phyloP scores from a whole-genome alignment of 2,329 filamentous ascomycete species.

The Colletotrichum eleusines region DNA sequence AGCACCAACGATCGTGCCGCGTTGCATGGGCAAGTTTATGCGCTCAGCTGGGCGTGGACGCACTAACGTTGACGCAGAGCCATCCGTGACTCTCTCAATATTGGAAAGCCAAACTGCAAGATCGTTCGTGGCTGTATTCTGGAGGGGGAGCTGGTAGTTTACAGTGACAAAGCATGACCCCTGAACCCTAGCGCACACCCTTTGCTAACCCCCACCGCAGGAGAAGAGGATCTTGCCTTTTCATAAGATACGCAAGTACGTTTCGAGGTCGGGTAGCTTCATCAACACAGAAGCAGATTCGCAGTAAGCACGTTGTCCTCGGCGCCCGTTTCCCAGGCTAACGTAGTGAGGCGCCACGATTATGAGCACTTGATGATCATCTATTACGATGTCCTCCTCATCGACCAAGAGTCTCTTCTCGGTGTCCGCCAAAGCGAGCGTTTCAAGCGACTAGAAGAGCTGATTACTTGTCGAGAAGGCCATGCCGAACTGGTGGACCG shows the following conservation, averaged over 20 bases:
- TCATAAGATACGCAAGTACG: slow-evolving; percentile 84
- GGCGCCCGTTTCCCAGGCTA: slow-evolving; percentile 33
- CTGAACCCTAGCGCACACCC: background rate
- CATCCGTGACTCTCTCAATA: slow-evolving; percentile 73
- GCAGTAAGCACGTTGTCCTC: slow-evolving; percentile 58
- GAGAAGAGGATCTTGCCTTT: slow-evolving; percentile 78
- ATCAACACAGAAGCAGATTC: slow-evolving; percentile 78
- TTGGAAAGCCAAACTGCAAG: slow-evolving; percentile 69
- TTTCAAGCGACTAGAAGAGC: slow-evolving; percentile 67
- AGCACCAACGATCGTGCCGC: slow-evolving; percentile 78
- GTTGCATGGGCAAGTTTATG: slow-evolving; percentile 64
- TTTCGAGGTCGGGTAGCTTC: slow-evolving; percentile 77
- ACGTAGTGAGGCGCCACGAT: slow-evolving; percentile 56
- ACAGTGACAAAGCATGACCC: slow-evolving; percentile 68
- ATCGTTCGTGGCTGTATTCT: slow-evolving; percentile 78
- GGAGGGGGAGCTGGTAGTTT: slow-evolving; percentile 86
- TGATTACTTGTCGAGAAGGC: slow-evolving; percentile 67
- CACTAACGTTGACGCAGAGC: slow-evolving; percentile 53
- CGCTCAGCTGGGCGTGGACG: background rate
- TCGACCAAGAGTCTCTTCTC: slow-evolving; percentile 67
- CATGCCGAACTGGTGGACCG: slow-evolving; percentile 75
- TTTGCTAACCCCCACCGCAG: slow-evolving; percentile 48
- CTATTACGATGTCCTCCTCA: slow-evolving; percentile 68
- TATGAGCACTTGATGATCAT: slow-evolving; percentile 72
- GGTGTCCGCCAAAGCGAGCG: slow-evolving; percentile 67